These are phyloP conservation scores for Babesia sp. DNA, from an alignment of 169 alveolate species.

Conservation along the genomic window DNA sequence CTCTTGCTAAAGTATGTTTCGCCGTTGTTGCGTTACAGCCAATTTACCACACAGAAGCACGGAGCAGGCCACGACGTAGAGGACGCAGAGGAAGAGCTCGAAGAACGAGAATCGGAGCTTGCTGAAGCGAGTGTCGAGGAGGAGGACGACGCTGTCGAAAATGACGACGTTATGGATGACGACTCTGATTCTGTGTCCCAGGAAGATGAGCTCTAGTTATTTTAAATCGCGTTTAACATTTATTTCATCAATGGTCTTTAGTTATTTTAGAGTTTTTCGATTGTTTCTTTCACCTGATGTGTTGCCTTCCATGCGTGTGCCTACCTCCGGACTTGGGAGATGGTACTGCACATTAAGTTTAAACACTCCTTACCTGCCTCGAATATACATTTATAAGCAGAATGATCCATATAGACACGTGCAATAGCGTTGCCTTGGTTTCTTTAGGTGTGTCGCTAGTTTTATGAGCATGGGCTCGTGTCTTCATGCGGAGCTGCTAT, in stretches of 20 bases:
- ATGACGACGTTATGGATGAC: not conserved
- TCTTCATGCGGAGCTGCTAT: conserved; percentile 5
- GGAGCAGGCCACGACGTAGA: conserved; percentile 53
- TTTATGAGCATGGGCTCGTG: conserved; percentile 4
- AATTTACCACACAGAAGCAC: conserved; percentile 1
- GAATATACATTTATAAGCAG: too few relatives aligned
- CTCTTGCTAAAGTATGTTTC: conserved; percentile 23
- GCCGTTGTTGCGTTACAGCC: not conserved
- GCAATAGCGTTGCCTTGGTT: not conserved
- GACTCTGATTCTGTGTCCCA: not conserved
- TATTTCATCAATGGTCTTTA: too few relatives aligned
- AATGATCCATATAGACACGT: too few relatives aligned
- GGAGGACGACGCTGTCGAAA: conserved; percentile 33
- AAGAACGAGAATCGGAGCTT: conserved; percentile 41
- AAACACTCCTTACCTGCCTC: too few relatives aligned
- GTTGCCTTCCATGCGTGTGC: not conserved
- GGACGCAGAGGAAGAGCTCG: conserved; percentile 39
- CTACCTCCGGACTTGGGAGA: too few relatives aligned
- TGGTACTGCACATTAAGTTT: too few relatives aligned
- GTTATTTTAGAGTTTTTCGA: not conserved
- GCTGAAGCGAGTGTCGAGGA: conserved; percentile 22
- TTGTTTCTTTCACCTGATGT: not conserved
- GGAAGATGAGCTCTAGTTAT: not conserved
- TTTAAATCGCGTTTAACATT: too few relatives aligned
- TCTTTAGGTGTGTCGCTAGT: not conserved